These are phyloP conservation scores for Candida ficus DNA, from an alignment of 805 yeast genomes.

Conservation along the genomic window DNA sequence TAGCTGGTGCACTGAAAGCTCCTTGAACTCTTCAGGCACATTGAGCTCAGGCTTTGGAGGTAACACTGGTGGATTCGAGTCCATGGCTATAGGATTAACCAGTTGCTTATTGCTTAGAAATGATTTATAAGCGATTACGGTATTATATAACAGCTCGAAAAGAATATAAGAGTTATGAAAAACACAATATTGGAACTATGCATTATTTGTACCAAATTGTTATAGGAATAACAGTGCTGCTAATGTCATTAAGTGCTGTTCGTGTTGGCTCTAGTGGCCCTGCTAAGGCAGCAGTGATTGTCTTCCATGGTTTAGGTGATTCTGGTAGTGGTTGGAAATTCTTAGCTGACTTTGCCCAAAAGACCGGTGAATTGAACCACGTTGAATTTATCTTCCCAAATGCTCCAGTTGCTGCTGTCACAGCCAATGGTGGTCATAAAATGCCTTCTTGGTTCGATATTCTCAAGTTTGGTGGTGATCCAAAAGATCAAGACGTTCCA, in stretches of 20 bases:
- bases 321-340: conserved; percentile 87
- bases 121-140: too few relatives aligned
- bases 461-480: conserved; percentile 41
- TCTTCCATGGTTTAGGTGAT: conserved; percentile 91
- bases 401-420: conserved; percentile 72
- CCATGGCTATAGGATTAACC: too few relatives aligned
- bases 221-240: not conserved
- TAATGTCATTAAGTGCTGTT: conserved; percentile 24
- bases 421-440: conserved; percentile 56
- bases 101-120: too few relatives aligned
- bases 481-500: conserved; percentile 40
- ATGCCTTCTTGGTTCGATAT: conserved; percentile 93
- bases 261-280: conserved; percentile 34
- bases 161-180: too few relatives aligned
- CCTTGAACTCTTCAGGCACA: conserved; percentile 18
- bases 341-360: conserved; percentile 58
- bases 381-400: conserved; percentile 83
- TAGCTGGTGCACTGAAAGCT: conserved; percentile 21
- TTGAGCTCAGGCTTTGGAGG: conserved; percentile 6
- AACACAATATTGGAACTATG: too few relatives aligned
- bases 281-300: conserved; percentile 63
- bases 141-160: too few relatives aligned
- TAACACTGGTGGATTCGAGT: conserved; percentile 6
- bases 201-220: too few relatives aligned
- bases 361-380: conserved; percentile 41